These are phyloP conservation scores for Bipolaris cookei DNA, from an alignment of 2,329 filamentous ascomycete species.

Conservation along the genomic window DNA sequence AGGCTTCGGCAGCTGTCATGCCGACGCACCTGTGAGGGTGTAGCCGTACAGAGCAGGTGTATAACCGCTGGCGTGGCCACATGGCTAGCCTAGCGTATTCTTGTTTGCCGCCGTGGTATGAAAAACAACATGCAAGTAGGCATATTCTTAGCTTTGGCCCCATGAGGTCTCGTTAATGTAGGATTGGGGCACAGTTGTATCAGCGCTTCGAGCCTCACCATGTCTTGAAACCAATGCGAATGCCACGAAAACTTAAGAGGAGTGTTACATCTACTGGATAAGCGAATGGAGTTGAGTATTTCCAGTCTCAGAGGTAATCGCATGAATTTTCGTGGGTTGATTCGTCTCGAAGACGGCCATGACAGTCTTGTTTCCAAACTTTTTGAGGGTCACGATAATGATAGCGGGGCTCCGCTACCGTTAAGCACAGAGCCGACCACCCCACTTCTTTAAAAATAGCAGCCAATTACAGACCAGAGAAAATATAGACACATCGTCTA, in stretches of 20 bases:
- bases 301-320: slow-evolving; percentile 9
- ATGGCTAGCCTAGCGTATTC: slow-evolving; percentile 25
- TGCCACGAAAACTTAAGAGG: slow-evolving; percentile 7
- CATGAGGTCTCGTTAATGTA: slow-evolving; percentile 26
- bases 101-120: slow-evolving; percentile 32
- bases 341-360: background rate
- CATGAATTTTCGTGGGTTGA: slow-evolving; percentile 15
- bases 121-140: slow-evolving; percentile 29
- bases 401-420: slow-evolving; percentile 20
- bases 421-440: slow-evolving; percentile 28
- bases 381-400: slow-evolving; percentile 18
- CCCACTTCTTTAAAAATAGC: slow-evolving; percentile 21
- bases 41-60: slow-evolving; percentile 33
- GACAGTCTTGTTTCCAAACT: slow-evolving; percentile 1
- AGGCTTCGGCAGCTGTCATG: slow-evolving; percentile 28
- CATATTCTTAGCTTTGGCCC: slow-evolving; percentile 39
- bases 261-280: slow-evolving; percentile 14
- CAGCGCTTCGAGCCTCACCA: slow-evolving; percentile 33
- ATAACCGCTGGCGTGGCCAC: slow-evolving; percentile 38
- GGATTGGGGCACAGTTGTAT: slow-evolving; percentile 35
- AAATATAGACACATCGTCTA: slow-evolving; percentile 14
- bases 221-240: slow-evolving; percentile 19
- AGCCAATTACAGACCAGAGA: slow-evolving; percentile 13
- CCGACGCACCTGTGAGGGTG: slow-evolving; percentile 27
- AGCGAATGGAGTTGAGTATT: slow-evolving; percentile 11